Percentiles rank a stretch among this genome's conserved stretches.
Evolutionary conservation across 2,329 filamentous ascomycete genomes (phyloP).

Genomic region (Clathrospora elynae): DNA sequence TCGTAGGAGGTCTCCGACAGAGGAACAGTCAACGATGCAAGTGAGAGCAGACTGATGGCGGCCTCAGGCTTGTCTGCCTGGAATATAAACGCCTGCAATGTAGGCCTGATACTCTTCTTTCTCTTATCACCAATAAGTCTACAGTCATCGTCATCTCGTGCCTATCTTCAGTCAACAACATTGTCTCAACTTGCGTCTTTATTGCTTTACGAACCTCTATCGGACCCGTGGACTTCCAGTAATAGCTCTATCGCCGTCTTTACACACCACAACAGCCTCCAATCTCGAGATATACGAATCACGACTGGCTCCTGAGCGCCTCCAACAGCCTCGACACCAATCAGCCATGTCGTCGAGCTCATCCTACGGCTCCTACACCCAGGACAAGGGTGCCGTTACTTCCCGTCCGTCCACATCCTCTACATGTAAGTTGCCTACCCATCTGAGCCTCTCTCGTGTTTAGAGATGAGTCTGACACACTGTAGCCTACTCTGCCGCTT

Average conservation of each 20-base stretch:
- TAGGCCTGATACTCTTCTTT: slow-evolving; percentile 18
- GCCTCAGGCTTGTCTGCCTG: slow-evolving; percentile 44
- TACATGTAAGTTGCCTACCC: slow-evolving; percentile 26
- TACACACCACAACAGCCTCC: background rate
- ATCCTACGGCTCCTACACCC: slow-evolving; percentile 32
- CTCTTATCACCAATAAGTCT: slow-evolving; percentile 14
- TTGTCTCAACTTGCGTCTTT: background rate
- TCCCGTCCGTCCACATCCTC: slow-evolving; percentile 34
- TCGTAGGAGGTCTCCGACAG: slow-evolving; percentile 35
- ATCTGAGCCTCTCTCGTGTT: background rate
- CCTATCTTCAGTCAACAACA: slow-evolving; percentile 26
- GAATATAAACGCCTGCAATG: slow-evolving; percentile 33
- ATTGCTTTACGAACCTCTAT: slow-evolving; percentile 4
- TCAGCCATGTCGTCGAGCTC: slow-evolving; percentile 34
- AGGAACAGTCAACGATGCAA: slow-evolving; percentile 25
- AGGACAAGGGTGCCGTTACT: slow-evolving; percentile 30
- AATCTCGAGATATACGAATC: slow-evolving; percentile 17
- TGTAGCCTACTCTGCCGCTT: slow-evolving; percentile 24
- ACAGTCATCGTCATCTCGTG: slow-evolving; percentile 25
- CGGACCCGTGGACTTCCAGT: slow-evolving; percentile 14
- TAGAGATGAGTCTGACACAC: slow-evolving; percentile 10
- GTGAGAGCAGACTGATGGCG: slow-evolving; percentile 20
- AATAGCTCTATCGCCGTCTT: slow-evolving; percentile 19
- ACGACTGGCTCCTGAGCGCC: slow-evolving; percentile 13
- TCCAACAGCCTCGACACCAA: slow-evolving; percentile 20